Conservation (phyloP, 202 grass and related monocot species). For the Panicum hallii region DNA sequence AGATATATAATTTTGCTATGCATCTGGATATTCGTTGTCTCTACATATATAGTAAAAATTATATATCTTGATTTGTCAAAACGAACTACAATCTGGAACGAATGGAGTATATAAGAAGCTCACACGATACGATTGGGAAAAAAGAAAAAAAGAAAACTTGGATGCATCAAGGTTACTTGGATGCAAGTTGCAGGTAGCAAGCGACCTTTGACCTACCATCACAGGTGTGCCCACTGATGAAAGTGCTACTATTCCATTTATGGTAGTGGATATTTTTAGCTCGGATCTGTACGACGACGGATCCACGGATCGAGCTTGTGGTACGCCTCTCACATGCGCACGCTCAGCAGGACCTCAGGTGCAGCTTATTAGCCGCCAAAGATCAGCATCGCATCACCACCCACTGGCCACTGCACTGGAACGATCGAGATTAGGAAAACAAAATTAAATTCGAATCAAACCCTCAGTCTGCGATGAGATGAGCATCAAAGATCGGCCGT, state of each 20-base stretch:
- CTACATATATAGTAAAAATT: too few relatives aligned
- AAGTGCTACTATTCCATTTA: slow-evolving; percentile 14
- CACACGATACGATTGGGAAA: not conserved
- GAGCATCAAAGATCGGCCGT: not conserved
- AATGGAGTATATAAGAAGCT: not conserved
- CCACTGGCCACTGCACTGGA: not conserved
- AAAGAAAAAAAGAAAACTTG: too few relatives aligned
- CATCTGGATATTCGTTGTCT: too few relatives aligned
- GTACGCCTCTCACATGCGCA: not conserved
- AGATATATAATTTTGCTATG: too few relatives aligned
- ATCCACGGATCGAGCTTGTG: not conserved
- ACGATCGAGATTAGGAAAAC: not conserved
- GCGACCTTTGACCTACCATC: slow-evolving; percentile 17
- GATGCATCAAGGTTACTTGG: not conserved
- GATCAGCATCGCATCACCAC: not conserved
- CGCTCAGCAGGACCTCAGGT: not conserved
- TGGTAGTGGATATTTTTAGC: slow-evolving; percentile 20
- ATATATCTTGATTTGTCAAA: too few relatives aligned
- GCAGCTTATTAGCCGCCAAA: not conserved
- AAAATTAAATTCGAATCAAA: not conserved
- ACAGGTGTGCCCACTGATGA: not conserved
- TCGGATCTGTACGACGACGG: not conserved
- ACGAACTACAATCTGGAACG: too few relatives aligned
- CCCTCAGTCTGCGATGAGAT: not conserved
- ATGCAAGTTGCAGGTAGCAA: slow-evolving; percentile 9